A percentile compares a stretch with the other conserved stretches of the same genome.
Evolutionary conservation across 305 asterid genomes (phyloP).

Genomic region (Plantago lanceolata): DNA sequence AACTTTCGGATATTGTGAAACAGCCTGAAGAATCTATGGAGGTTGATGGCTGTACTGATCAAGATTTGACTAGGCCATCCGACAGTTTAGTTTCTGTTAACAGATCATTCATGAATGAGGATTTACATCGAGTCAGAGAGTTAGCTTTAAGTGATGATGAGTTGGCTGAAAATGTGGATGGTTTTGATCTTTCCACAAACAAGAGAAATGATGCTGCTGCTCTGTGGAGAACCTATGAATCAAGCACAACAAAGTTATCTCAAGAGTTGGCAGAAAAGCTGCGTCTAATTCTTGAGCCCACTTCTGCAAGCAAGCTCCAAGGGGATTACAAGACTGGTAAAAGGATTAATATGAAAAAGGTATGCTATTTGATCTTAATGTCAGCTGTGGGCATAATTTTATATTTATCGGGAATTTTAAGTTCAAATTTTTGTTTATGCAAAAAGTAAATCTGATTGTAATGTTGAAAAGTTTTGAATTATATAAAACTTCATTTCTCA

Average conservation of each 20-base stretch:
- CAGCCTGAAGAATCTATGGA: constrained; percentile 44
- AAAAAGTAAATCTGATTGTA: no score
- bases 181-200: constrained; percentile 41
- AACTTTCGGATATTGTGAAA: constrained; percentile 34
- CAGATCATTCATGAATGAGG: constrained; percentile 52
- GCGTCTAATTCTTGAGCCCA: constrained; percentile 97
- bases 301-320: constrained; percentile 89
- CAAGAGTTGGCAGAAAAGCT: constrained; percentile 92
- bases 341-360: constrained; percentile 96
- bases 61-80: constrained; percentile 28
- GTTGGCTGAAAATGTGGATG: constrained; percentile 43
- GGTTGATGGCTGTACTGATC: constrained; percentile 26
- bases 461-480: no score
- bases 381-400: not conserved
- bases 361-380: constrained; percentile 19
- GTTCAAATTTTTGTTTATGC: no score
- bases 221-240: constrained; percentile 76
- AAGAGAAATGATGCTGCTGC: constrained; percentile 51
- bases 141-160: constrained; percentile 43
- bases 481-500: no score
- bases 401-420: no score
- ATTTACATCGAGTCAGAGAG: constrained; percentile 31
- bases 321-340: constrained; percentile 97
- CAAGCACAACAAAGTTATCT: constrained; percentile 66
- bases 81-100: constrained; percentile 53